Conservation (phyloP, 129 eudicot genomes). For the Dittrichia graveolens region DNA sequence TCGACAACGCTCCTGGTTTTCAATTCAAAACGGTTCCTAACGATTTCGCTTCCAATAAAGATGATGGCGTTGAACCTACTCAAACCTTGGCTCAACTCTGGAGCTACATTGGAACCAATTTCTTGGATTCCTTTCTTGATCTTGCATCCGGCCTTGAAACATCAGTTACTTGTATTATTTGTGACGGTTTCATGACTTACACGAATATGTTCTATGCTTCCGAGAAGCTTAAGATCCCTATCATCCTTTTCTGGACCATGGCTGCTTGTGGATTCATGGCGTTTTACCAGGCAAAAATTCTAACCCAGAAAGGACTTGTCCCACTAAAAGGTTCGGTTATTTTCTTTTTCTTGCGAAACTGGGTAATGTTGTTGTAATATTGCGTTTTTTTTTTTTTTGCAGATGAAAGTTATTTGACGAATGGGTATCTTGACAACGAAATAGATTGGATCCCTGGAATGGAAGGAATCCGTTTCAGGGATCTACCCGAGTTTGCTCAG, state of each 20-base stretch:
- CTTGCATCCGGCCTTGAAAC: slow-evolving; percentile 36
- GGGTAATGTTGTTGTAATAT: neutral
- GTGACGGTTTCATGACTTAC: slow-evolving; percentile 54
- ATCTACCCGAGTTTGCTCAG: slow-evolving; percentile 16
- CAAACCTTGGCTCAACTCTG: slow-evolving; percentile 21
- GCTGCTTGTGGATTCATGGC: slow-evolving; percentile 59
- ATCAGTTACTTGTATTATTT: slow-evolving; percentile 41
- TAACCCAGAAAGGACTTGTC: slow-evolving; percentile 44
- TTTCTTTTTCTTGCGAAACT: too few relatives aligned
- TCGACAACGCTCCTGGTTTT: slow-evolving; percentile 22
- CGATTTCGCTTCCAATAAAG: slow-evolving; percentile 23
- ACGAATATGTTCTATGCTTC: slow-evolving; percentile 39
- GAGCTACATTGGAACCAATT: slow-evolving; percentile 27
- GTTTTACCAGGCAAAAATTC: slow-evolving; percentile 41
- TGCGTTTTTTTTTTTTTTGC: neutral
- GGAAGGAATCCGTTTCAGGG: slow-evolving; percentile 32
- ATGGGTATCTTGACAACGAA: slow-evolving; percentile 35
- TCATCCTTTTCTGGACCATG: slow-evolving; percentile 42
- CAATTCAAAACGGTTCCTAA: slow-evolving; percentile 46
- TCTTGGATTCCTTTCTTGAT: slow-evolving; percentile 36
- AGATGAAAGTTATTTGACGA: slow-evolving; percentile 34
- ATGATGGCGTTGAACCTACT: slow-evolving; percentile 14
- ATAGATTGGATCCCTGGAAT: slow-evolving; percentile 52
- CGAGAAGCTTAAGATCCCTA: slow-evolving; percentile 40
- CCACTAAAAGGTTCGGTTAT: slow-evolving; percentile 46